Conservation (phyloP, 2,329 filamentous ascomycete genomes). For the Ophiostoma piceae region DNA sequence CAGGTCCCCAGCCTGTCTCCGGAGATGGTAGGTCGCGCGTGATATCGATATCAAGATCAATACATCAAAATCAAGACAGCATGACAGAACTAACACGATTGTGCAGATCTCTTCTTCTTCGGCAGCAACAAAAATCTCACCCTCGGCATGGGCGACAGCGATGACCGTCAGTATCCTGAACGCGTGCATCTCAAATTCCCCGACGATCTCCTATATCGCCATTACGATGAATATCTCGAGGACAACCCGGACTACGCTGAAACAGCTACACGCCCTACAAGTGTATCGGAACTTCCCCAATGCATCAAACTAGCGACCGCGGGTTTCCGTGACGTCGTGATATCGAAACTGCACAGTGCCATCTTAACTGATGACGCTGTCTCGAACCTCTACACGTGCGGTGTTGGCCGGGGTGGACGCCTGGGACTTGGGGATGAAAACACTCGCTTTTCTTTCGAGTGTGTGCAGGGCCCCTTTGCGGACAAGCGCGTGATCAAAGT, state of each 20-base stretch:
- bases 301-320: slow-evolving; percentile 67
- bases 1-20: slow-evolving; percentile 27
- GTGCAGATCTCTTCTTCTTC: slow-evolving; percentile 75
- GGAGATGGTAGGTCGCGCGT: slow-evolving; percentile 49
- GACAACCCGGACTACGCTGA: slow-evolving; percentile 29
- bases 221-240: slow-evolving; percentile 64
- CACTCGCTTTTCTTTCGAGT: slow-evolving; percentile 79
- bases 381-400: slow-evolving; percentile 88
- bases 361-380: slow-evolving; percentile 81
- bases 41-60: no score
- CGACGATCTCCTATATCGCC: slow-evolving; percentile 66
- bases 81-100: background rate
- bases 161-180: slow-evolving; percentile 90
- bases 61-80: background rate
- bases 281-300: slow-evolving; percentile 58
- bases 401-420: slow-evolving; percentile 83
- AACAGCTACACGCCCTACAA: slow-evolving; percentile 24
- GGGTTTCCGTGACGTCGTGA: slow-evolving; percentile 70
- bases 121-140: slow-evolving; percentile 95
- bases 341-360: slow-evolving; percentile 89
- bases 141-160: slow-evolving; percentile 88
- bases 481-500: slow-evolving; percentile 72
- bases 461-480: slow-evolving; percentile 69
- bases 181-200: slow-evolving; percentile 72
- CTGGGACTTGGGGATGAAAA: slow-evolving; percentile 85